Conservation (phyloP, 2,329 filamentous ascomycete species). For the Pestalotiopsis sp. region DNA sequence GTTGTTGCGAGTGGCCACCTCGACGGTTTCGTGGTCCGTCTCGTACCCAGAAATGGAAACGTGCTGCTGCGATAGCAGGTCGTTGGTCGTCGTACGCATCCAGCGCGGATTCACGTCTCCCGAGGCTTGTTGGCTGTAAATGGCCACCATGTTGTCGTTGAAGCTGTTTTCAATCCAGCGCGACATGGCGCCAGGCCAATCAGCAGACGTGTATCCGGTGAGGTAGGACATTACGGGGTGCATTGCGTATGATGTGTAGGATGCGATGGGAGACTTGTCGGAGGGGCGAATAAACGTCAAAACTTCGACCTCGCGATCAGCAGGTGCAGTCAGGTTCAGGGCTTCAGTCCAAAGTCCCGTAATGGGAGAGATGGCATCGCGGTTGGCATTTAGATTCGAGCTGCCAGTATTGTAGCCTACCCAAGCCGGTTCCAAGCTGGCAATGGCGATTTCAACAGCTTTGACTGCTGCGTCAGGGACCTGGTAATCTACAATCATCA, state of each 20-base stretch:
- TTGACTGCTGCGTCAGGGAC: background rate
- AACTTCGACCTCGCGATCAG: background rate
- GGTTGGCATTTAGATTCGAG: background rate
- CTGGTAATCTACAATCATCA: background rate
- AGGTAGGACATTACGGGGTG: background rate
- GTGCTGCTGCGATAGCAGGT: background rate
- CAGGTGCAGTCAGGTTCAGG: background rate
- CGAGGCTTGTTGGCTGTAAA: background rate
- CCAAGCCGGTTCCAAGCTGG: background rate
- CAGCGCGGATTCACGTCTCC: background rate
- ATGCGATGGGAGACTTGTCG: constrained; percentile 2
- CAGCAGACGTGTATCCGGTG: background rate
- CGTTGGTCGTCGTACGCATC: background rate
- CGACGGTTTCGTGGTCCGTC: background rate
- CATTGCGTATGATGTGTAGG: background rate
- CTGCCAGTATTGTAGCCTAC: background rate
- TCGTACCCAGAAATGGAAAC: background rate
- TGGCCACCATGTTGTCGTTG: background rate
- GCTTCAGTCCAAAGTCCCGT: background rate
- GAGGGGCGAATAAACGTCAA: background rate
- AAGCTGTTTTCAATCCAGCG: constrained; percentile 1
- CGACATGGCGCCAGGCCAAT: background rate
- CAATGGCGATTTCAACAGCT: background rate
- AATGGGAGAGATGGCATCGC: background rate
- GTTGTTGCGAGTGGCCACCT: background rate